Base-by-base conservation (phyloP, 169 alveolate genomes). In the Theileria equi region DNA sequence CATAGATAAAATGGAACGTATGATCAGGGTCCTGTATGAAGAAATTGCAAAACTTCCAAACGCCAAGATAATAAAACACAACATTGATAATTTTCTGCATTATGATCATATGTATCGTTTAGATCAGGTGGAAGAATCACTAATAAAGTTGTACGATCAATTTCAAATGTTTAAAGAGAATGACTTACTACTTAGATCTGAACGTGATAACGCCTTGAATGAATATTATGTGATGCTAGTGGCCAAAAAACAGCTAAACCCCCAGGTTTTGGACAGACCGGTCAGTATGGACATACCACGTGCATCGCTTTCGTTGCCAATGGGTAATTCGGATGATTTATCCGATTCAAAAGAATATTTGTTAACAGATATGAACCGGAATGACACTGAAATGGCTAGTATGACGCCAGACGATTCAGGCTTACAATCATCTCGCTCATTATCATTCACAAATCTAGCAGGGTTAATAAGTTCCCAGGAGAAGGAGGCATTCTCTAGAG, bases 401-500 rank as follows among this genome's bases (percentile, higher is more conserved):
- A 47, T 74, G 8, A 43, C 70, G 13, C 70, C 70, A 1, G 62
- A 10, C 4, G 58, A 47, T 17, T 13, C n/a, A 7, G 16, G 32
- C 26, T 5, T 48, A 26, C 16, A 32, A 7, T 3, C 53, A 1
- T 16, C 78, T 1, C 81, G 89, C 2, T 79, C 80, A n/a, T 60
- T 88, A 64, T 80, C 90, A 68, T 89, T 93, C 66, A 88, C 93
- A 7, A 89, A 85, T 58, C 82, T 93, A 35, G 92, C 96, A 17
- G 99, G 99, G 0, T 93, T 96, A 5, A 90, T 96, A 31, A 84
- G 91, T 25, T 89, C 89, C 32, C 93, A 84, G 35, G 98, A 95
- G 53, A 86, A 93, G 64, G 90, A 82, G 54, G 90, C 95, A 44
- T 95, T 96, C 74, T 92, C 97, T 47, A 89, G 98, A 59, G 91